These are phyloP conservation scores for Neonectria ditissima DNA, from an alignment of 2,329 filamentous ascomycete species.

Conservation along the genomic window DNA sequence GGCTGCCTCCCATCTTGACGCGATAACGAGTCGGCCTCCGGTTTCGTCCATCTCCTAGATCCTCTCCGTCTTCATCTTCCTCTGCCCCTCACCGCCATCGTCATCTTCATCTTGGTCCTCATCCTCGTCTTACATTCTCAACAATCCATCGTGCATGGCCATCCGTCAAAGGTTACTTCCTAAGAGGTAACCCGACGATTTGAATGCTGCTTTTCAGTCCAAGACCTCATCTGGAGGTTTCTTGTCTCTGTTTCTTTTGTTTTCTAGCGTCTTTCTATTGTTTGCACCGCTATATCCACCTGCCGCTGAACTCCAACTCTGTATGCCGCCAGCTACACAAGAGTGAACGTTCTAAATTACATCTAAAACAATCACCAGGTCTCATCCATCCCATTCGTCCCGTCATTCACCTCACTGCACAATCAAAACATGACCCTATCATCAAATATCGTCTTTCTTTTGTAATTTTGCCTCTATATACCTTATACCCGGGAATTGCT, in stretches of 20 bases:
- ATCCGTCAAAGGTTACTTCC: not conserved
- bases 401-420: not conserved
- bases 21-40: constrained; percentile 44
- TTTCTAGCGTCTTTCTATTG: not conserved
- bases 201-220: not conserved
- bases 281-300: too few species aligned
- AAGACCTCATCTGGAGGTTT: not conserved
- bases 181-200: not conserved
- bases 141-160: constrained; percentile 8
- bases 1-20: constrained; percentile 38
- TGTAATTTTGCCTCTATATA: constrained; percentile 38
- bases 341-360: not conserved
- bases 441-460: constrained; percentile 32
- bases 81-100: constrained; percentile 27
- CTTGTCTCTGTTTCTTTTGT: not conserved
- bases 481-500: constrained; percentile 32
- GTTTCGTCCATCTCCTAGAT: constrained; percentile 25
- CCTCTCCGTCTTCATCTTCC: constrained; percentile 10
- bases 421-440: not conserved
- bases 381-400: not conserved
- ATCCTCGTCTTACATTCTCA: constrained; percentile 9
- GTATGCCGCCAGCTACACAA: not conserved
- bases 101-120: not conserved
- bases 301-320: not conserved
- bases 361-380: not conserved